phyloP scores from a whole-genome alignment of 352 stramenopile species.

The Globisporangium nagaii region DNA sequence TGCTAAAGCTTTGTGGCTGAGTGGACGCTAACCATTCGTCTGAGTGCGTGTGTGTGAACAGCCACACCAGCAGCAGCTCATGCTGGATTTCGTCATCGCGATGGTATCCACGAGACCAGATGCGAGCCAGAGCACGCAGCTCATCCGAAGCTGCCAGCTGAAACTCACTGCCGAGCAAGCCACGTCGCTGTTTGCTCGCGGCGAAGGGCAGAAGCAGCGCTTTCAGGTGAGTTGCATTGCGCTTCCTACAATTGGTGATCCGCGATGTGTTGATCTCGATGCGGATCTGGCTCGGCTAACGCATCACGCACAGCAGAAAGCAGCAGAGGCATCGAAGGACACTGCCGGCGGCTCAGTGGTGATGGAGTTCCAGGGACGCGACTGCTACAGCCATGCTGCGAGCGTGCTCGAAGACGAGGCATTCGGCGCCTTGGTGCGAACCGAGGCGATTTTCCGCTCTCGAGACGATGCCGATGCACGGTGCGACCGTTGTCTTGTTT shows the following conservation, averaged over 20 bases:
- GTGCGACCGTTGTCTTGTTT: constrained; percentile 15
- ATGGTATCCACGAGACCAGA: constrained; percentile 14
- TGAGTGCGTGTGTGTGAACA: constrained; percentile 6
- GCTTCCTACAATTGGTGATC: background rate
- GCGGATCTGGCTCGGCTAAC: background rate
- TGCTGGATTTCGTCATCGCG: constrained; percentile 41
- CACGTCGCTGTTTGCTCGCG: constrained; percentile 24
- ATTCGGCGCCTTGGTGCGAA: constrained; percentile 14
- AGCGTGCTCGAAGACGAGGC: constrained; percentile 16
- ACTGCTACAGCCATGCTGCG: constrained; percentile 13
- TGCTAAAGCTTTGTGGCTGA: too few species aligned
- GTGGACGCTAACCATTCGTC: background rate
- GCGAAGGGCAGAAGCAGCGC: constrained; percentile 6
- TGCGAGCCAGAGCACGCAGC: constrained; percentile 8
- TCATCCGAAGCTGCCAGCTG: constrained; percentile 51
- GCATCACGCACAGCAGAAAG: constrained; percentile 19
- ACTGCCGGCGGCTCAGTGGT: constrained; percentile 37
- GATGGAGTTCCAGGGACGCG: constrained; percentile 51
- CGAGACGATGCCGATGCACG: constrained; percentile 18
- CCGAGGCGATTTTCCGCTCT: constrained; percentile 22
- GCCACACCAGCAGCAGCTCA: constrained; percentile 29
- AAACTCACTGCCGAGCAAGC: constrained; percentile 33
- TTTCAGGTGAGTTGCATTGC: background rate
- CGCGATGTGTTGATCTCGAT: background rate
- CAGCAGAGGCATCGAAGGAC: constrained; percentile 18